A percentile compares a stretch with the other conserved stretches of the same genome.
These are phyloP conservation scores for Fusarium sp. DNA, from an alignment of 2,329 filamentous ascomycete genomes.

Conservation along the genomic window DNA sequence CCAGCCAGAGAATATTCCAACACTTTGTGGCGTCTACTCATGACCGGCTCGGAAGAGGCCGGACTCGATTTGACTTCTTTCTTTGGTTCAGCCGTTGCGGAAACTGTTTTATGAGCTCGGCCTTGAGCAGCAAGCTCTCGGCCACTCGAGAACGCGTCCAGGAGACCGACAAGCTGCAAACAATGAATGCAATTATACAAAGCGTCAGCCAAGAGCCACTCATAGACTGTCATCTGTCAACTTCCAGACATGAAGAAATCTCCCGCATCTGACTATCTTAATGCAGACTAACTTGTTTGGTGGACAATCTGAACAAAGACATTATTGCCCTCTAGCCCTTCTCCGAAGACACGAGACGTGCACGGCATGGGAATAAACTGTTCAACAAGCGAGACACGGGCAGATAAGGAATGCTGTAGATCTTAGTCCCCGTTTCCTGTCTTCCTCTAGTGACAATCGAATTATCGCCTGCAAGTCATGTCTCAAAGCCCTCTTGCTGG, in stretches of 20 bases:
- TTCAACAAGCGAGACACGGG: conserved; percentile 17
- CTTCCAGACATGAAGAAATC: conserved; percentile 3
- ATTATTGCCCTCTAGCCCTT: conserved; percentile 13
- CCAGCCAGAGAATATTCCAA: conserved; percentile 14
- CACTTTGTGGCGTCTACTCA: conserved; percentile 34
- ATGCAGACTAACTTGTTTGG: conserved; percentile 8
- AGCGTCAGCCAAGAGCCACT: conserved; percentile 20
- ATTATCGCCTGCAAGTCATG: conserved; percentile 21
- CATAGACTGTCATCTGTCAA: conserved; percentile 1
- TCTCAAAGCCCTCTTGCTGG: conserved; percentile 12
- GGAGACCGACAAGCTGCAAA: conserved; percentile 12
- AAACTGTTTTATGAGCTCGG: conserved; percentile 23
- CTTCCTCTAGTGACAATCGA: conserved; percentile 7
- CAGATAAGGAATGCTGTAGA: conserved; percentile 14
- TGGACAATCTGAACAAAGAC: conserved; percentile 29
- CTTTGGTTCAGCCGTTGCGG: conserved; percentile 25
- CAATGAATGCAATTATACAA: conserved; percentile 11
- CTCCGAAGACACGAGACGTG: neutral
- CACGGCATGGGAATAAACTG: conserved; percentile 10
- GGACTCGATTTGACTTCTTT: conserved; percentile 24
- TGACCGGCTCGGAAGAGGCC: conserved; percentile 29
- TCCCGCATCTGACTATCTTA: conserved; percentile 11
- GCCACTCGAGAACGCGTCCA: conserved; percentile 24
- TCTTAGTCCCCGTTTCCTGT: conserved; percentile 8
- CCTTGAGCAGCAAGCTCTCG: neutral